Evolutionary conservation across 164 flowering plant genomes (phyloP).

Genomic region (Vitis riparia): DNA sequence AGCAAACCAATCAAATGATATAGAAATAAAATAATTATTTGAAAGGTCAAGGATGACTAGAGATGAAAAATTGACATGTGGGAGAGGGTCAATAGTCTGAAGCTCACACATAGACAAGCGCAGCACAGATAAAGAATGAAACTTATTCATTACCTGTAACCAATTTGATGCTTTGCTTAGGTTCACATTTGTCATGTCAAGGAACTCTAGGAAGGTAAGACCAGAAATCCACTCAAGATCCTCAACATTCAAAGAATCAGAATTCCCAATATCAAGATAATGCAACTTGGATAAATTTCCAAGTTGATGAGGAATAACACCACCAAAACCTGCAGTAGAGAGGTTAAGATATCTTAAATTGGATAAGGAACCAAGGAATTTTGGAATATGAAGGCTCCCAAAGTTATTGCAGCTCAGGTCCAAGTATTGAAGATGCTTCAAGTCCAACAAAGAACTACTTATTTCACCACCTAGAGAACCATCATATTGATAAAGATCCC

Average conservation of each 20-base stretch:
- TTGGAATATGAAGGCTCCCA: too few relatives aligned
- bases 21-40: background rate
- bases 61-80: background rate
- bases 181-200: slow-evolving; percentile 10
- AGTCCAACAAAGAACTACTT: too few relatives aligned
- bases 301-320: background rate
- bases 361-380: too few relatives aligned
- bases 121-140: slow-evolving; percentile 17
- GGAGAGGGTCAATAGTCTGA: background rate
- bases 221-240: slow-evolving; percentile 19
- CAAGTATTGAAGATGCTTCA: too few relatives aligned
- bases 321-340: too few relatives aligned
- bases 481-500: too few relatives aligned
- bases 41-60: background rate
- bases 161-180: background rate
- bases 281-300: background rate
- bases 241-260: background rate
- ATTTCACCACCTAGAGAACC: too few relatives aligned
- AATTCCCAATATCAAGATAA: background rate
- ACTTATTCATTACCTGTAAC: slow-evolving; percentile 7
- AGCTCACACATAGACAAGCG: slow-evolving; percentile 7
- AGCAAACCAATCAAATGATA: background rate
- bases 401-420: too few relatives aligned
- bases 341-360: too few relatives aligned
- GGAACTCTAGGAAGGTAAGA: slow-evolving; percentile 15